Evolutionary conservation across 768 basidiomycete species (phyloP).

Genomic region (Suillus variegatus): DNA sequence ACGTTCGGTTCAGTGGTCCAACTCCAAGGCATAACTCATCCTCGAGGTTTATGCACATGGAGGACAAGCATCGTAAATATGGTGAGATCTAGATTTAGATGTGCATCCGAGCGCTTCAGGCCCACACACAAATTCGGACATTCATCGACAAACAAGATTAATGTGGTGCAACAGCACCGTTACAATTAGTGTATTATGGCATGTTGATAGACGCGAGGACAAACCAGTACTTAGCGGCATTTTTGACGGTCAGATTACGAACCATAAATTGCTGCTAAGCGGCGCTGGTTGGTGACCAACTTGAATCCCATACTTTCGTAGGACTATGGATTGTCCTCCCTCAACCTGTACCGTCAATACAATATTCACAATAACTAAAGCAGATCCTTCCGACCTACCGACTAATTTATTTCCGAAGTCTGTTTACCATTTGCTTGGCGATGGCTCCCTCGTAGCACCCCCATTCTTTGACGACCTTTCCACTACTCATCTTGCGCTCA

Average conservation of each 20-base stretch:
- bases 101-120: not conserved
- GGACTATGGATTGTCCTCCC: not conserved
- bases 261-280: too few relatives aligned
- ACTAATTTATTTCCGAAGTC: conserved; percentile 17
- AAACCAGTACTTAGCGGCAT: too few relatives aligned
- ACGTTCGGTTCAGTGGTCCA: too few relatives aligned
- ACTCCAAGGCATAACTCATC: too few relatives aligned
- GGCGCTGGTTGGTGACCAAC: too few relatives aligned
- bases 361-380: conserved; percentile 46
- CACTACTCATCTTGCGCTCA: conserved; percentile 42
- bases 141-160: not conserved
- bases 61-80: not conserved
- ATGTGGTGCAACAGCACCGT: not conserved
- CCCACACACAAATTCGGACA: too few relatives aligned
- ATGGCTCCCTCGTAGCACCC: conserved; percentile 53
- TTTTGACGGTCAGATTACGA: too few relatives aligned
- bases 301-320: too few relatives aligned
- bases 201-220: too few relatives aligned
- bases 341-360: conserved; percentile 31
- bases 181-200: too few relatives aligned
- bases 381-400: conserved; percentile 36
- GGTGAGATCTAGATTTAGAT: not conserved
- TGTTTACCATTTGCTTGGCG: conserved; percentile 44
- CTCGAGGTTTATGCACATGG: too few relatives aligned
- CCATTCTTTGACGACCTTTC: conserved; percentile 45